A percentile compares a stretch with the other conserved stretches of the same genome.
phyloP scores from a whole-genome alignment of 257 asterid species.

The Nicotiana knightiana region DNA sequence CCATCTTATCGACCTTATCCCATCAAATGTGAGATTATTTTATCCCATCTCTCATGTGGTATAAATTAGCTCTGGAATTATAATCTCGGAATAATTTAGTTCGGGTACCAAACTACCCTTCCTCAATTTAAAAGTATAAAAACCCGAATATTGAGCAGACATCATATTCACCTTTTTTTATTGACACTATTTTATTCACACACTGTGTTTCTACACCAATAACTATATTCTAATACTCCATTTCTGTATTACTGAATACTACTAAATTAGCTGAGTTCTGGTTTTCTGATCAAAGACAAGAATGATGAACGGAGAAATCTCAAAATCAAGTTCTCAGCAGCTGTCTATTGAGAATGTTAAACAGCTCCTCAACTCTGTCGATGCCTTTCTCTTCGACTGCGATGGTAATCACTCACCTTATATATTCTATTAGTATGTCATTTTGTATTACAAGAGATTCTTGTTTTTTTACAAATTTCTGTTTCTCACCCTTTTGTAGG shows the following conservation, averaged over 20 bases:
- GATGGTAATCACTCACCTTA: constrained; percentile 42
- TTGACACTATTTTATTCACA: no score
- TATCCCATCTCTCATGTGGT: no score
- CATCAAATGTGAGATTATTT: no score
- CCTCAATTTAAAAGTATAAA: no score
- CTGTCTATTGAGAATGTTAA: constrained; percentile 16
- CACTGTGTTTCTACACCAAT: not conserved
- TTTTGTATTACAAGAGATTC: not conserved
- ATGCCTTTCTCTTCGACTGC: constrained; percentile 89
- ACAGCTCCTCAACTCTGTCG: constrained; percentile 60
- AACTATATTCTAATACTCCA: not conserved
- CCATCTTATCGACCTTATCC: no score
- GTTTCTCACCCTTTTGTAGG: constrained; percentile 29
- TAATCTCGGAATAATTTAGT: no score
- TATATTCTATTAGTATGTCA: no score
- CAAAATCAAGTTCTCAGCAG: not conserved
- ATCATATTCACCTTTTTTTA: not conserved
- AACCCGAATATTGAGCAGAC: not conserved
- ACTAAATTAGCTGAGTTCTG: not conserved
- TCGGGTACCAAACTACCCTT: no score
- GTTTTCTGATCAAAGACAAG: not conserved
- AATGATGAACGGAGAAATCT: not conserved
- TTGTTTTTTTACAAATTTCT: not conserved
- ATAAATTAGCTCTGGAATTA: no score
- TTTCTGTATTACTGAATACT: no score